Conservation (phyloP, 2,329 filamentous ascomycete genomes). For the Botryotinia globosa region DNA sequence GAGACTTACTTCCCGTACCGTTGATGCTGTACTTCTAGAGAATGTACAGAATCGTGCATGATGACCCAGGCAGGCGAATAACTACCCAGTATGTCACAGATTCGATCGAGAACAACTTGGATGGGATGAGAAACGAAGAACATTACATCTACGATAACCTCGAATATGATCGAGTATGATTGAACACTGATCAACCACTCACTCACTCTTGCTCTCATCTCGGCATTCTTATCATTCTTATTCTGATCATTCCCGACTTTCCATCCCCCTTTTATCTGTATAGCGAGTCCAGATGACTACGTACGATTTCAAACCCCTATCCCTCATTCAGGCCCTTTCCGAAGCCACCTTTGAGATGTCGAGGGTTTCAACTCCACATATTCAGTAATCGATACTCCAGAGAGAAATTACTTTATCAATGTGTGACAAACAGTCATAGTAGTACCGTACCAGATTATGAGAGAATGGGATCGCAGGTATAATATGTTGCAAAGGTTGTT, state of each 20-base stretch:
- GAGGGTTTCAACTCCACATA: not conserved
- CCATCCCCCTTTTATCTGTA: not conserved
- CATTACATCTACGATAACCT: not conserved
- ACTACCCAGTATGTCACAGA: not conserved
- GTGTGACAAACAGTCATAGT: not conserved
- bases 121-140: not conserved
- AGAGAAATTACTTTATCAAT: not conserved
- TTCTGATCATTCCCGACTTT: no score
- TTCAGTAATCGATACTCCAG: not conserved
- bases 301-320: not conserved
- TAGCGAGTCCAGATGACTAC: not conserved
- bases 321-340: not conserved
- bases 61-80: not conserved
- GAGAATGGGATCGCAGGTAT: not conserved
- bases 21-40: not conserved
- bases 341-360: not conserved
- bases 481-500: not conserved
- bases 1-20: not conserved
- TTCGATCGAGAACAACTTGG: not conserved
- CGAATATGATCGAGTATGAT: not conserved
- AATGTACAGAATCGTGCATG: not conserved
- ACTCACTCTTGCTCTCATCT: not conserved
- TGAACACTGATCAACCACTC: not conserved
- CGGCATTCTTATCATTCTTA: not conserved
- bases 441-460: not conserved